A percentile compares a stretch with the other conserved stretches of the same genome.
These are phyloP conservation scores for Lachancea lanzarotensis DNA, from an alignment of 805 yeast genomes.

Conservation along the genomic window DNA sequence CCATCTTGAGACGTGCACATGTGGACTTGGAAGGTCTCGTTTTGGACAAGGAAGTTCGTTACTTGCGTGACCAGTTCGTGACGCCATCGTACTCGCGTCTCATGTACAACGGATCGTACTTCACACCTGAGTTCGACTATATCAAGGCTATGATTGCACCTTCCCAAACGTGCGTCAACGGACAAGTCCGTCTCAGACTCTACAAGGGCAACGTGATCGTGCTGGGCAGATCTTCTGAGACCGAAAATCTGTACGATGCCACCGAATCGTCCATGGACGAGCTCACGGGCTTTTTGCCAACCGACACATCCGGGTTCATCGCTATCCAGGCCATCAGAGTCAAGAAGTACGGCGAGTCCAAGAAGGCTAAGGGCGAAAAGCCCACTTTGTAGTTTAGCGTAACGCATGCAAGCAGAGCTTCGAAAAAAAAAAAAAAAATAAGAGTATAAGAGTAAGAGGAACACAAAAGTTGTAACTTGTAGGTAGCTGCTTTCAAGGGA, in stretches of 20 bases:
- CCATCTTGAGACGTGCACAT: constrained; percentile 88
- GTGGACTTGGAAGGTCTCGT: constrained; percentile 96
- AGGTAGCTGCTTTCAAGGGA: no score
- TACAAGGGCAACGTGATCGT: constrained; percentile 85
- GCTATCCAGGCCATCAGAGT: constrained; percentile 97
- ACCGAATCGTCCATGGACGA: constrained; percentile 99
- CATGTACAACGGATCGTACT: constrained; percentile 95
- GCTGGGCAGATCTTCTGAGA: constrained; percentile 89
- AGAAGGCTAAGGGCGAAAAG: constrained; percentile 65
- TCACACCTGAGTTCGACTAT: constrained; percentile 97
- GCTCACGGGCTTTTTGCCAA: constrained; percentile 94
- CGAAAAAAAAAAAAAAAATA: no score
- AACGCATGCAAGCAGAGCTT: no score
- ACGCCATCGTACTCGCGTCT: constrained; percentile 85
- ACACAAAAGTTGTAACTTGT: no score
- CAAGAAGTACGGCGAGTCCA: constrained; percentile 95
- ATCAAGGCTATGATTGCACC: constrained; percentile 90
- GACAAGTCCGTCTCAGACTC: constrained; percentile 86
- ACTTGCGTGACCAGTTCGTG: constrained; percentile 92
- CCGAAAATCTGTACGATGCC: constrained; percentile 96
- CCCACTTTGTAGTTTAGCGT: constrained; percentile 28
- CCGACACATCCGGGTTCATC: constrained; percentile 95
- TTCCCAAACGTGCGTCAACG: constrained; percentile 92
- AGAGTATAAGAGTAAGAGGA: no score
- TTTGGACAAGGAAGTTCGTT: constrained; percentile 95